These are phyloP conservation scores for Lepidium aucheri DNA, from an alignment of 345 rosid species.

Conservation along the genomic window DNA sequence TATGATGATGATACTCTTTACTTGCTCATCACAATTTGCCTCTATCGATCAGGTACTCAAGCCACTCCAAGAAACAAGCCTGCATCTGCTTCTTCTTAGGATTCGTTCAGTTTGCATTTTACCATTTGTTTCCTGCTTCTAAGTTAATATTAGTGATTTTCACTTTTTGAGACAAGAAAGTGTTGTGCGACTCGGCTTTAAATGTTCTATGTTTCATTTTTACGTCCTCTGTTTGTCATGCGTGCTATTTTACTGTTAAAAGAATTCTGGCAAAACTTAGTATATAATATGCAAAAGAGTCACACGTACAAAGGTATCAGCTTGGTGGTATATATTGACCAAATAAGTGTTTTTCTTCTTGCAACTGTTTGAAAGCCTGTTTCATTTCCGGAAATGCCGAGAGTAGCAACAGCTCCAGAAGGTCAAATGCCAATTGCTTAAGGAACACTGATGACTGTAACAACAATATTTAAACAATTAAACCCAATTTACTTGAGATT, in stretches of 20 bases:
- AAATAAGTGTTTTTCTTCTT: slow-evolving; percentile 60
- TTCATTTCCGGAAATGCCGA: slow-evolving; percentile 84
- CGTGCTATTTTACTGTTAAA: not conserved
- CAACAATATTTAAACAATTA: not conserved
- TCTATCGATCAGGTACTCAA: slow-evolving; percentile 43
- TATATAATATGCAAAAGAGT: slow-evolving; percentile 1
- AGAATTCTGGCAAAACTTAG: not conserved
- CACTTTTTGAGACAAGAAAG: slow-evolving; percentile 14
- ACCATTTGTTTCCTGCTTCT: not conserved
- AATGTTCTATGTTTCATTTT: slow-evolving; percentile 13
- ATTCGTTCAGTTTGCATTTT: not conserved
- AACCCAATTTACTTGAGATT: not conserved
- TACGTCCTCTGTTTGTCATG: not conserved
- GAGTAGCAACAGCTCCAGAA: slow-evolving; percentile 62
- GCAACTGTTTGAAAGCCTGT: slow-evolving; percentile 51
- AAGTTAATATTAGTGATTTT: not conserved
- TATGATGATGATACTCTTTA: not conserved
- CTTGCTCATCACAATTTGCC: not conserved
- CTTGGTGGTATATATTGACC: slow-evolving; percentile 45
- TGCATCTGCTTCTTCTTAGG: slow-evolving; percentile 57
- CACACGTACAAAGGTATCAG: slow-evolving; percentile 17
- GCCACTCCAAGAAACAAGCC: slow-evolving; percentile 75
- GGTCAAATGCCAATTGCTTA: slow-evolving; percentile 68
- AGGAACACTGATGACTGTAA: slow-evolving; percentile 75
- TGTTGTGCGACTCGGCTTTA: not conserved